Evolutionary conservation across 2,329 filamentous ascomycete genomes (phyloP).

Genomic region (Venturiaceae sp.): DNA sequence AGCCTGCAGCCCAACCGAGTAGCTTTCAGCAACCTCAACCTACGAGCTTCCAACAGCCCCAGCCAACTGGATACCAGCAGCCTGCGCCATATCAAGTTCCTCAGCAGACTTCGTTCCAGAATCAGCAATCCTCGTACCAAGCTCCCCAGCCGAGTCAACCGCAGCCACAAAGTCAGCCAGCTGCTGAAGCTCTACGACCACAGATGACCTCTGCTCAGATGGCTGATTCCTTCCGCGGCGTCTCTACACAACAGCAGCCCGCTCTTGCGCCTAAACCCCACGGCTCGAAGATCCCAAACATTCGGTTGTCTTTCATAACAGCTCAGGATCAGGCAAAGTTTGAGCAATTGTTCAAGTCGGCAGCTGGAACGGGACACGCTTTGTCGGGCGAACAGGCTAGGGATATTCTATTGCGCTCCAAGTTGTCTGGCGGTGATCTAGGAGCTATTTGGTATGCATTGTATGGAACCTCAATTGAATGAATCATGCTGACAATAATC

Average conservation of each 20-base stretch:
- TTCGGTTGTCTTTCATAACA: constrained; percentile 91
- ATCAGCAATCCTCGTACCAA: constrained; percentile 17
- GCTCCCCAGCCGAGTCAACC: constrained; percentile 22
- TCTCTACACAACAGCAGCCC: constrained; percentile 34
- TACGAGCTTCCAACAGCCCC: constrained; percentile 24
- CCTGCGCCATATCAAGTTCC: constrained; percentile 21
- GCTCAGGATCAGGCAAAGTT: constrained; percentile 93
- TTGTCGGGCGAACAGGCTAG: constrained; percentile 88
- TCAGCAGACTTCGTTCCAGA: constrained; percentile 22
- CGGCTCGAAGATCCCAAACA: constrained; percentile 77
- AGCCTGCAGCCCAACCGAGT: constrained; percentile 48
- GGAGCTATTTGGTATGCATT: constrained; percentile 73
- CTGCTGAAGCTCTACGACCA: constrained; percentile 48
- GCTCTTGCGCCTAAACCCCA: constrained; percentile 53
- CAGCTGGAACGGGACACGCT: constrained; percentile 72
- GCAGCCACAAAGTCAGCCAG: constrained; percentile 42
- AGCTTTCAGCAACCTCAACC: constrained; percentile 41
- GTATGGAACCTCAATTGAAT: constrained; percentile 13
- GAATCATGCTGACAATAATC: constrained; percentile 5
- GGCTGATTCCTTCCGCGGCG: constrained; percentile 49
- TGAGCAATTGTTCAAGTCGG: constrained; percentile 94
- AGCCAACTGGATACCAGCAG: constrained; percentile 38
- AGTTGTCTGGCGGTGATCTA: constrained; percentile 75
- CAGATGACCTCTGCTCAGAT: constrained; percentile 55
- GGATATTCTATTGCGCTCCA: constrained; percentile 80